Evolutionary conservation across 495 filamentous ascomycete genomes (phyloP).

Genomic region (Jackrogersella multiformis): DNA sequence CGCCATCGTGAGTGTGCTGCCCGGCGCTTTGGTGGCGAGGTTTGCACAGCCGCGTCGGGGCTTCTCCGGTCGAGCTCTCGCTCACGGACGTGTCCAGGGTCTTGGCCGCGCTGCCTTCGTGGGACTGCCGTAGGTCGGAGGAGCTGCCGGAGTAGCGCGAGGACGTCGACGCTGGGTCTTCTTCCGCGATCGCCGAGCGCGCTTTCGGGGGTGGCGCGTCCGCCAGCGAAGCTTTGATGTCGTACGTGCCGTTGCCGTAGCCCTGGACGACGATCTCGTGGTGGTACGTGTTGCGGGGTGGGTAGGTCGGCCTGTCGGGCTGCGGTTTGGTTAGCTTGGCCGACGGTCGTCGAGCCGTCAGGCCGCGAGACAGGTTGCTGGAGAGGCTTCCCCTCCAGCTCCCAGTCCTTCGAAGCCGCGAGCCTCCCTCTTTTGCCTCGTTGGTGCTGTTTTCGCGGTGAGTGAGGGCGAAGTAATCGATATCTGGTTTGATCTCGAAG

Average conservation of each 20-base stretch:
- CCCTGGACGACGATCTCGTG: slow-evolving; percentile 55
- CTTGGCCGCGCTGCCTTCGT: slow-evolving; percentile 48
- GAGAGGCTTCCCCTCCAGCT: slow-evolving; percentile 40
- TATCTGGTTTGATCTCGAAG: slow-evolving; percentile 53
- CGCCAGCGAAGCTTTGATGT: slow-evolving; percentile 22
- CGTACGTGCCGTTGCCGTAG: slow-evolving; percentile 55
- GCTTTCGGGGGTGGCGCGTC: neutral
- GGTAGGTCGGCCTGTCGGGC: slow-evolving; percentile 13
- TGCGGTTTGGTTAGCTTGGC: slow-evolving; percentile 37
- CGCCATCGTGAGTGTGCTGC: neutral
- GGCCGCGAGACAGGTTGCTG: slow-evolving; percentile 32
- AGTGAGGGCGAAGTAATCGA: slow-evolving; percentile 52
- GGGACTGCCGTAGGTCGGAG: slow-evolving; percentile 41
- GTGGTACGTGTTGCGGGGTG: slow-evolving; percentile 35
- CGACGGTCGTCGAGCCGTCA: slow-evolving; percentile 45
- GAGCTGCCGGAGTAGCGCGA: slow-evolving; percentile 24
- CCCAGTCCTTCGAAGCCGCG: slow-evolving; percentile 15
- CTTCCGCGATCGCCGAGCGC: neutral
- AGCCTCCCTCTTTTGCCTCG: slow-evolving; percentile 14
- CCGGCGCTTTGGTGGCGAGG: neutral
- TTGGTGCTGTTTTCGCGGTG: slow-evolving; percentile 34
- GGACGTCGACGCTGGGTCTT: neutral
- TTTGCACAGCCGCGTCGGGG: neutral
- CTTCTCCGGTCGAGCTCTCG: neutral
- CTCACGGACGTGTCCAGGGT: slow-evolving; percentile 60